Conservation (phyloP, 108 stramenopile species). For the Cyclotella baltica region DNA sequence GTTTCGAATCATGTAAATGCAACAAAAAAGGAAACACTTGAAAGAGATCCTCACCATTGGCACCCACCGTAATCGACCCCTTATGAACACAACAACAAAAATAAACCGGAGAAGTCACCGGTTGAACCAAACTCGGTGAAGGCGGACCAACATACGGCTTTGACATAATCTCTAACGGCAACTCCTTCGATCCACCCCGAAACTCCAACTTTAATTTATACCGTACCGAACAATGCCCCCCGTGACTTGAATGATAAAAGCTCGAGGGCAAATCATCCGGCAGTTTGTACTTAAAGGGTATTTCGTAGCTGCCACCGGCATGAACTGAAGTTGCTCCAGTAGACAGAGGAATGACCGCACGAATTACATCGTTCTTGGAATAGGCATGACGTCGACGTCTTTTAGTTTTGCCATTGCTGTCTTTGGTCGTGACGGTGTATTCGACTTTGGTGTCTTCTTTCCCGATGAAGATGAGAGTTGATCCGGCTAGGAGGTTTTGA, state of each 20-base stretch:
- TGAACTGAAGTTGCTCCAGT: neutral
- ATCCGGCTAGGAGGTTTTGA: neutral
- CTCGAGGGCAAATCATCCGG: constrained; percentile 6
- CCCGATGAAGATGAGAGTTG: constrained; percentile 3
- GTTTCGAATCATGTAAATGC: neutral
- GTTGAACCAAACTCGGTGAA: constrained; percentile 5
- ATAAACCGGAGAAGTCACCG: constrained; percentile 4
- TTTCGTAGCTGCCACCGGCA: neutral
- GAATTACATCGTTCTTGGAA: neutral
- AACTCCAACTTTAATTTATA: constrained; percentile 8
- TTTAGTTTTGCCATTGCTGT: neutral
- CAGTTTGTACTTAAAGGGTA: constrained; percentile 11
- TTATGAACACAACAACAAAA: constrained; percentile 6
- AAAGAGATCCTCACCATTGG: neutral
- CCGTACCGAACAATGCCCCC: constrained; percentile 4
- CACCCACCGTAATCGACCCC: constrained; percentile 2
- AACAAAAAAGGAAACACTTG: neutral
- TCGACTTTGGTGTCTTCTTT: constrained; percentile 12
- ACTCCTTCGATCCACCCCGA: neutral
- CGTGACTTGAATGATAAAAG: constrained; percentile 11
- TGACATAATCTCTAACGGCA: neutral
- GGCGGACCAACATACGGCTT: constrained; percentile 12
- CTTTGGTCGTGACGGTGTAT: neutral
- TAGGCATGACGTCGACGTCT: neutral
- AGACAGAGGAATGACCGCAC: neutral